phyloP scores from a whole-genome alignment of 2,329 filamentous ascomycete species.

The Sclerotinia spermophila region DNA sequence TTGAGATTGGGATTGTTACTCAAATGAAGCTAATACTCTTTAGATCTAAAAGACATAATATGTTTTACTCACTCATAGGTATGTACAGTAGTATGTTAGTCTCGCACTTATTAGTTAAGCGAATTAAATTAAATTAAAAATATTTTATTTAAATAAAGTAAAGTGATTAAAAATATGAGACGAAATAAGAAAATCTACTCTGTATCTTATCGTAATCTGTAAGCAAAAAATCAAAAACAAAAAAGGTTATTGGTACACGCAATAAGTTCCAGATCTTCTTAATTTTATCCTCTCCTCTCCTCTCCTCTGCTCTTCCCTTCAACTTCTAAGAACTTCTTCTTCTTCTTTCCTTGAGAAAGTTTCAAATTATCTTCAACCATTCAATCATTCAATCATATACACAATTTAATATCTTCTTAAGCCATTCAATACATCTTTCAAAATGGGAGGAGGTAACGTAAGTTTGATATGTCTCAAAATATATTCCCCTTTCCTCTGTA shows the following conservation, averaged over 20 bases:
- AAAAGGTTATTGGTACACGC: slow-evolving; percentile 1
- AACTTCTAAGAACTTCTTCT: no score
- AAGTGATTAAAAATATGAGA: neutral
- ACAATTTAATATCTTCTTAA: slow-evolving; percentile 10
- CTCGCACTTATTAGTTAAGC: no score
- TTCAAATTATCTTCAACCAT: neutral
- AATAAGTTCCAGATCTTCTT: slow-evolving; percentile 3
- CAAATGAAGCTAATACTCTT: neutral
- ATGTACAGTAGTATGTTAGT: no score
- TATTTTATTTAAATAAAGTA: no score
- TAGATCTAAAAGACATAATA: no score
- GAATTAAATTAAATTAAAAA: neutral
- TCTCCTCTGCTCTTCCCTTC: neutral
- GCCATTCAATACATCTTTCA: neutral
- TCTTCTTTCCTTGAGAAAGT: neutral
- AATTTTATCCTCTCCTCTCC: neutral
- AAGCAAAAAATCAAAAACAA: neutral
- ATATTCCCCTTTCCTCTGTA: neutral
- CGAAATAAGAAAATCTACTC: neutral
- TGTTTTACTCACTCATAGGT: no score
- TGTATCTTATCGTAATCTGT: neutral
- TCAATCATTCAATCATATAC: neutral
- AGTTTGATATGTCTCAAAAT: neutral
- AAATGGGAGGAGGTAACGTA: slow-evolving; percentile 25
- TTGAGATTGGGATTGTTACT: slow-evolving; percentile 10